A percentile compares a stretch with the other conserved stretches of the same genome.
These are phyloP conservation scores for Phalaenopsis equestris DNA, from an alignment of 106 monocot species.

Conservation along the genomic window DNA sequence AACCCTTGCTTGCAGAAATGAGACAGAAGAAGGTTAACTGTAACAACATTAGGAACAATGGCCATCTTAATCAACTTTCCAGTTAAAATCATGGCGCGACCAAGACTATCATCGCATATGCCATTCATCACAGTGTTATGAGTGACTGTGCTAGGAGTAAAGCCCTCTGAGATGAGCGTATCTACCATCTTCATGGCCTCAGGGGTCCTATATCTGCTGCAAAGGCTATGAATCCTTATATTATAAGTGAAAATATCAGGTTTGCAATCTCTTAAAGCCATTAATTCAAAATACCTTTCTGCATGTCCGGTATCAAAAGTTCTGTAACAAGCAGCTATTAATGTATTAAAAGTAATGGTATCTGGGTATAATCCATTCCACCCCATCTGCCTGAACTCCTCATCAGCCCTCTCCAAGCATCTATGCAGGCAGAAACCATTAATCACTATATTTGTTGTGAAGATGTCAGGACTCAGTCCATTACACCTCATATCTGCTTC, in stretches of 20 bases:
- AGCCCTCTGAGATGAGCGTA: constrained; percentile 42
- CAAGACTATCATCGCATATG: constrained; percentile 57
- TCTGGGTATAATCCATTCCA: constrained; percentile 42
- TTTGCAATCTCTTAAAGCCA: constrained; percentile 50
- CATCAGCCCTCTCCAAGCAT: constrained; percentile 29
- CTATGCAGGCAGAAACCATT: constrained; percentile 52
- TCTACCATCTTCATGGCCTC: constrained; percentile 52
- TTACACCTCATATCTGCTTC: constrained; percentile 50
- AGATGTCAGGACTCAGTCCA: constrained; percentile 71
- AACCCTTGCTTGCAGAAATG: constrained; percentile 81
- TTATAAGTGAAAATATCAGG: constrained; percentile 91
- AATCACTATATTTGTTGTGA: constrained; percentile 88
- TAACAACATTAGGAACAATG: constrained; percentile 61
- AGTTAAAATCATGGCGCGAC: constrained; percentile 63
- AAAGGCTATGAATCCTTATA: constrained; percentile 76
- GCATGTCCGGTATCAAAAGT: constrained; percentile 39
- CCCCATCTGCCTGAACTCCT: constrained; percentile 33
- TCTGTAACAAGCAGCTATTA: constrained; percentile 54
- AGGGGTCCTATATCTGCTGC: constrained; percentile 37
- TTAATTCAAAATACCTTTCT: constrained; percentile 30
- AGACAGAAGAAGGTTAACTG: constrained; percentile 72
- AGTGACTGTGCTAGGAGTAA: constrained; percentile 62
- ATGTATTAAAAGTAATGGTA: constrained; percentile 71
- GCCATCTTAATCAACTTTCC: constrained; percentile 76
- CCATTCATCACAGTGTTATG: constrained; percentile 85